These are phyloP conservation scores for Chlamydomonas reinhardtii DNA, from an alignment of 163 green algal genomes.

Conservation along the genomic window DNA sequence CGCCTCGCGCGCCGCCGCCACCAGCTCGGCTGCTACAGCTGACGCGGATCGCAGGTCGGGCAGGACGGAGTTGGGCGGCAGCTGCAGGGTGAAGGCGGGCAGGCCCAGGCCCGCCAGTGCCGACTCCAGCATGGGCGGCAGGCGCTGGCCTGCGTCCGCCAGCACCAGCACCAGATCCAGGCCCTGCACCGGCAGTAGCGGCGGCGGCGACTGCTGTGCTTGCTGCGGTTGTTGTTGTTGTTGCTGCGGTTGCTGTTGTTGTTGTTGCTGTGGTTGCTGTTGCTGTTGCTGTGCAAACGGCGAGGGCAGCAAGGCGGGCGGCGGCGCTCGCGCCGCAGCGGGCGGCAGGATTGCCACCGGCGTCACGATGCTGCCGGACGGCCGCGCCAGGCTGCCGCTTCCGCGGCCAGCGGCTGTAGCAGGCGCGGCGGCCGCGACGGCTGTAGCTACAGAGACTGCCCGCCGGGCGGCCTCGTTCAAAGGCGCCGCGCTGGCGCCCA, in stretches of 20 bases:
- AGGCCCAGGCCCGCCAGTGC: conserved; percentile 44
- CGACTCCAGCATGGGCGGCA: conserved; percentile 45
- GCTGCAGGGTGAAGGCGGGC: conserved; percentile 49
- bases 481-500: not conserved
- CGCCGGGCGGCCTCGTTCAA: conserved; percentile 5
- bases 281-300: not conserved
- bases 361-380: no score
- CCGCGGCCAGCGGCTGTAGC: not conserved
- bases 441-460: not conserved
- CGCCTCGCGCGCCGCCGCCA: conserved; percentile 26
- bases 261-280: no score
- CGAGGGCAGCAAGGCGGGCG: not conserved
- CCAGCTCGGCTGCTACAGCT: conserved; percentile 41
- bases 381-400: not conserved
- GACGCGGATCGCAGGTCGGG: conserved; percentile 42
- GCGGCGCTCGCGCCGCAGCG: no score
- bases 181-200: not conserved
- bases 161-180: conserved; percentile 57
- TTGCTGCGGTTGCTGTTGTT: not conserved
- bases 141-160: conserved; percentile 48
- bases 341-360: no score
- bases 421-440: not conserved
- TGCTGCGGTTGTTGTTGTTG: not conserved
- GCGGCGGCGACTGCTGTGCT: not conserved
- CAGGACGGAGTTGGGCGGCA: conserved; percentile 50